These are phyloP conservation scores for Diplocarpon rosae DNA, from an alignment of 2,329 filamentous ascomycete genomes.

Conservation along the genomic window DNA sequence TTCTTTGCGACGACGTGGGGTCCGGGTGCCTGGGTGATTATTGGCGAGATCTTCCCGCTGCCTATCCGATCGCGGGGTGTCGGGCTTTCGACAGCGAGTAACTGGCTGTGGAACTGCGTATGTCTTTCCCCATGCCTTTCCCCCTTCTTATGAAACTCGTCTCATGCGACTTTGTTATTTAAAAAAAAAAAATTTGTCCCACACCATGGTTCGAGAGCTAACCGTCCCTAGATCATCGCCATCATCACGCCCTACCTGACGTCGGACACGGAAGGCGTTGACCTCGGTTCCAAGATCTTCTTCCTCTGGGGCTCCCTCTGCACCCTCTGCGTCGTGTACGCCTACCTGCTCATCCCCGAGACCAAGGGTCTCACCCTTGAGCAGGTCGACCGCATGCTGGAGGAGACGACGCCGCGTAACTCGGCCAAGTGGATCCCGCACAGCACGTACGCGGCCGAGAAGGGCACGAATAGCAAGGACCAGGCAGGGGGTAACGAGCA, in stretches of 20 bases:
- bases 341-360: slow-evolving; percentile 50
- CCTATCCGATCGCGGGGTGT: slow-evolving; percentile 72
- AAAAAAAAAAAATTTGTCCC: no score
- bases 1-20: slow-evolving; percentile 76
- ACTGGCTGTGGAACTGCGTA: slow-evolving; percentile 71
- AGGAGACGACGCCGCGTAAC: slow-evolving; percentile 33
- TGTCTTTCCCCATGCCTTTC: background rate
- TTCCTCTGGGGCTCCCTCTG: slow-evolving; percentile 54
- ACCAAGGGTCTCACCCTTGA: slow-evolving; percentile 64
- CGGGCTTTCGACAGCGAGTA: slow-evolving; percentile 72
- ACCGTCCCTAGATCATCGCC: slow-evolving; percentile 8
- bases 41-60: slow-evolving; percentile 84
- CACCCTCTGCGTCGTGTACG: slow-evolving; percentile 41
- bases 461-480: slow-evolving; percentile 13
- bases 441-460: slow-evolving; percentile 17
- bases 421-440: slow-evolving; percentile 19
- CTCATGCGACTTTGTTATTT: no score
- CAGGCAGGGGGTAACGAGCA: slow-evolving; percentile 1
- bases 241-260: slow-evolving; percentile 16
- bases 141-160: no score
- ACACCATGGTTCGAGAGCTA: background rate
- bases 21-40: slow-evolving; percentile 66
- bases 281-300: slow-evolving; percentile 32
- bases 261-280: slow-evolving; percentile 8
- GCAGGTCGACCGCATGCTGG: slow-evolving; percentile 55